Evolutionary conservation across 2,329 filamentous ascomycete species (phyloP).

Genomic region (Aspergillus niger): DNA sequence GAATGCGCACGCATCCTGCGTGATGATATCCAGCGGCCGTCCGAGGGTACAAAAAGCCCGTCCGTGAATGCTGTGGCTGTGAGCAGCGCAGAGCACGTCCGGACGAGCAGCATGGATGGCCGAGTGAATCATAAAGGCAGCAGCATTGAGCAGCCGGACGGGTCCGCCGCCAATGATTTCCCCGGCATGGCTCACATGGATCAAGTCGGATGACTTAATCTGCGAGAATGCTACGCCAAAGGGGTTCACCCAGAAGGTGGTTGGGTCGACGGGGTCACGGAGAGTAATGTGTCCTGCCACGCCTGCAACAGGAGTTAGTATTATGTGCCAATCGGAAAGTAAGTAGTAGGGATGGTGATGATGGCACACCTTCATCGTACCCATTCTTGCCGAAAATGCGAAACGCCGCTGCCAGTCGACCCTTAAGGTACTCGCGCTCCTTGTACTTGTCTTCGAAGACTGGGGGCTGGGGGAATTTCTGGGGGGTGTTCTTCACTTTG

Average conservation of each 20-base stretch:
- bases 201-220: constrained; percentile 67
- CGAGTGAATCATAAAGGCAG: constrained; percentile 55
- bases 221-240: constrained; percentile 64
- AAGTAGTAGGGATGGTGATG: neutral
- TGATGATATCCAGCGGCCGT: constrained; percentile 47
- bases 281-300: constrained; percentile 67
- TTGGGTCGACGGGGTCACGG: constrained; percentile 61
- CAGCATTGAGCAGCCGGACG: constrained; percentile 49
- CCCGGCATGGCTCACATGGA: constrained; percentile 64
- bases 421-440: constrained; percentile 57
- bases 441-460: constrained; percentile 46
- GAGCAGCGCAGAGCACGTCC: constrained; percentile 57
- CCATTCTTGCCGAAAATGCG: constrained; percentile 61
- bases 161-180: constrained; percentile 64
- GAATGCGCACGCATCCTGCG: constrained; percentile 50
- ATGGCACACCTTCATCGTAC: constrained; percentile 51
- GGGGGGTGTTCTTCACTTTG: constrained; percentile 32
- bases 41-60: constrained; percentile 47
- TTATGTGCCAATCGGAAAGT: neutral
- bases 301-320: constrained; percentile 35
- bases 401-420: constrained; percentile 58
- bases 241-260: constrained; percentile 68
- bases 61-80: constrained; percentile 58
- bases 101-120: constrained; percentile 59
- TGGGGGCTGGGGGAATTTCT: constrained; percentile 34